A percentile compares a stretch with the other conserved stretches of the same genome.
Evolutionary conservation across 2,329 filamentous ascomycete genomes (phyloP).

Genomic region (Erysiphe pulchra): DNA sequence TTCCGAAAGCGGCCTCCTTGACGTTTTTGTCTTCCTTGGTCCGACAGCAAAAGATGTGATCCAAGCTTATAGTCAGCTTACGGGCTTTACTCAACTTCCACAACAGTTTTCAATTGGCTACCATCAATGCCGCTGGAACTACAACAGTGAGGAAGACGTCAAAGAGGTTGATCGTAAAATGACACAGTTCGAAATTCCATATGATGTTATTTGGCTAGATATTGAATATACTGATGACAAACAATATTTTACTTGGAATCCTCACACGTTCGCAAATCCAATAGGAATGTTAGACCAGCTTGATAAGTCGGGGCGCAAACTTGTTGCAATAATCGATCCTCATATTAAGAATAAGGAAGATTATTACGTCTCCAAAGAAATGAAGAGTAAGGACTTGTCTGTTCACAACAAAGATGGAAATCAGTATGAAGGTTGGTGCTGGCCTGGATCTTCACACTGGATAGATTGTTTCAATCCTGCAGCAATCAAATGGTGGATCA

Average conservation of each 20-base stretch:
- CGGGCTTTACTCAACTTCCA: slow-evolving; percentile 72
- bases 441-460: slow-evolving; percentile 94
- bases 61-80: slow-evolving; percentile 66
- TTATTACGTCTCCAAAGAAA: slow-evolving; percentile 52
- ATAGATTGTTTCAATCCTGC: slow-evolving; percentile 89
- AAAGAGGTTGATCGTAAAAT: slow-evolving; percentile 92
- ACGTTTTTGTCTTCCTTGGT: slow-evolving; percentile 85
- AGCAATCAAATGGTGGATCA: slow-evolving; percentile 73
- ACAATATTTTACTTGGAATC: slow-evolving; percentile 97
- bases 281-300: slow-evolving; percentile 72
- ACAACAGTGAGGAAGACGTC: slow-evolving; percentile 88
- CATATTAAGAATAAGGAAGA: slow-evolving; percentile 82
- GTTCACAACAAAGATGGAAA: slow-evolving; percentile 76
- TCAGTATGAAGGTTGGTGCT: slow-evolving; percentile 92
- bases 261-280: slow-evolving; percentile 65
- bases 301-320: slow-evolving; percentile 61
- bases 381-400: slow-evolving; percentile 62
- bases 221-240: slow-evolving; percentile 93
- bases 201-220: slow-evolving; percentile 97
- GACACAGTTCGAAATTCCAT: slow-evolving; percentile 83
- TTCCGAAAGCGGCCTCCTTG: slow-evolving; percentile 69
- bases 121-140: slow-evolving; percentile 98
- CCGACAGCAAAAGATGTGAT: slow-evolving; percentile 64
- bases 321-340: slow-evolving; percentile 86
- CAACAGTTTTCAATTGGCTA: slow-evolving; percentile 83